Evolutionary conservation across 257 asterid genomes (phyloP).

Genomic region (Penstemon davidsonii): DNA sequence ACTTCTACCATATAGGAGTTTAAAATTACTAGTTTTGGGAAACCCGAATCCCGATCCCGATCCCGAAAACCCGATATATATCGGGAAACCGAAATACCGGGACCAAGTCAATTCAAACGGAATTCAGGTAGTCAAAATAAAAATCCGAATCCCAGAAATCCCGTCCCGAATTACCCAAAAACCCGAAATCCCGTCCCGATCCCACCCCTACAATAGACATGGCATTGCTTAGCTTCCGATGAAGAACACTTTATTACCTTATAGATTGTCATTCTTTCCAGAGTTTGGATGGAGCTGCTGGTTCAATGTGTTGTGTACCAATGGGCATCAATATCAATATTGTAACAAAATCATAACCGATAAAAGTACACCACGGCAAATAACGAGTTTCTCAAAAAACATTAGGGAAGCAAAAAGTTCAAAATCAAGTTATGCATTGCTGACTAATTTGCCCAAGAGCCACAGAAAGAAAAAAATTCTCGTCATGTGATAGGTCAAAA

Average conservation of each 20-base stretch:
- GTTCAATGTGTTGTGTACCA: background rate
- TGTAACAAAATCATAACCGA: background rate
- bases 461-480: background rate
- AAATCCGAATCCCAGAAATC: too few species aligned
- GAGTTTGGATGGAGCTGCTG: background rate
- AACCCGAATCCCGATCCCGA: too few species aligned
- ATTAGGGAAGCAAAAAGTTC: conserved; percentile 1
- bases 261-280: conserved; percentile 1
- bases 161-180: too few species aligned
- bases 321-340: conserved; percentile 4
- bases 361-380: conserved; percentile 16
- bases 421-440: background rate
- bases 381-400: background rate
- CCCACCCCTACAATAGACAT: too few species aligned
- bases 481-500: too few species aligned
- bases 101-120: too few species aligned
- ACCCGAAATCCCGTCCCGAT: too few species aligned
- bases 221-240: background rate
- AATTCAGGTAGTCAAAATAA: too few species aligned
- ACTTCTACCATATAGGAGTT: too few species aligned
- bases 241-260: background rate
- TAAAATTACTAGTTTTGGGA: too few species aligned
- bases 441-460: background rate
- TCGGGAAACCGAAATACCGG: too few species aligned
- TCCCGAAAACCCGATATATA: too few species aligned